These are phyloP conservation scores for Myriosclerotinia duriaeana DNA, from an alignment of 2,329 filamentous ascomycete genomes.

Conservation along the genomic window DNA sequence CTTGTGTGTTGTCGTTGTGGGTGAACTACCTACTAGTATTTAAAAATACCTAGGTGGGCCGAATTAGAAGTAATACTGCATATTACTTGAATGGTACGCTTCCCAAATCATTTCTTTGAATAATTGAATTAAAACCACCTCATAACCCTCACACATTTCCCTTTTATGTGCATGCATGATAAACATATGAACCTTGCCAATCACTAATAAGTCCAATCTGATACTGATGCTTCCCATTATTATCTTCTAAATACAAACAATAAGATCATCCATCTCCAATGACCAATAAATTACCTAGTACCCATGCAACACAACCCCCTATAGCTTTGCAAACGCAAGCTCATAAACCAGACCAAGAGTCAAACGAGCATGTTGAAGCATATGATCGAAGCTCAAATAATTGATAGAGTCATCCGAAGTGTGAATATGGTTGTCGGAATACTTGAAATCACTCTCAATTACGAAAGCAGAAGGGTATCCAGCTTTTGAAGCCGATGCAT, in stretches of 20 bases:
- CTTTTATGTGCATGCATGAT: slow-evolving; percentile 1
- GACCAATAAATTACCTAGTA: neutral
- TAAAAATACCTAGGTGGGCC: neutral
- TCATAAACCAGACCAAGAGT: slow-evolving; percentile 83
- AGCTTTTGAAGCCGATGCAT: slow-evolving; percentile 70
- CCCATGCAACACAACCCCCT: neutral
- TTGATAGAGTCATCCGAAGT: slow-evolving; percentile 69
- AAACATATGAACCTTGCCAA: neutral
- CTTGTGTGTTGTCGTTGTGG: neutral
- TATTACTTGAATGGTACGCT: neutral
- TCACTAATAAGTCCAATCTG: neutral
- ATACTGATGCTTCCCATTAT: neutral
- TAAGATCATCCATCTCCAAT: neutral
- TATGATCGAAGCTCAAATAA: slow-evolving; percentile 79
- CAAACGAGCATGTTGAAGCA: slow-evolving; percentile 86
- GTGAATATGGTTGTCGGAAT: slow-evolving; percentile 68
- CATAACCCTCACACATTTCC: neutral
- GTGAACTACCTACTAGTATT: neutral
- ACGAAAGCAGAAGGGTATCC: slow-evolving; percentile 75
- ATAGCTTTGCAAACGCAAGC: slow-evolving; percentile 67
- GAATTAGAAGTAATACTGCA: too few relatives aligned
- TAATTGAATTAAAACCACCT: neutral
- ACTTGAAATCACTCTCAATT: slow-evolving; percentile 69
- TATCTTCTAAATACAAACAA: neutral
- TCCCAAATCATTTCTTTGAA: neutral